phyloP scores from a whole-genome alignment of 371 early-diverging fungal species.

The Syncephalis fuscata region DNA sequence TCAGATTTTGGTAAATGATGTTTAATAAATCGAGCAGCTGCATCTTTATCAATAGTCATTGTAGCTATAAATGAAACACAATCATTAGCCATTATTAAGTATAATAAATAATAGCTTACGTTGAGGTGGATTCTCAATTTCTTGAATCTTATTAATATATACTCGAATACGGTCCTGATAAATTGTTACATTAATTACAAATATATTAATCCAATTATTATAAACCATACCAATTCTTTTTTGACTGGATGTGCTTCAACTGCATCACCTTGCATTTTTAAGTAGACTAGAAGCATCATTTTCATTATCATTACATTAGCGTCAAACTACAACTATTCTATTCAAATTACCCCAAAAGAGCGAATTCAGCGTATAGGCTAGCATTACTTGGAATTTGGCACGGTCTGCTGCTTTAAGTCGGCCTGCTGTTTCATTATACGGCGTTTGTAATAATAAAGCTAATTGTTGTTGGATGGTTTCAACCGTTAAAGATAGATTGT shows the following conservation, averaged over 20 bases:
- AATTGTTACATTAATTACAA: background rate
- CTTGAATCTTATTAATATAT: background rate
- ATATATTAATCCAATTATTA: too few species aligned
- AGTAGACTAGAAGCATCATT: background rate
- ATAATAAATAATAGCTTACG: background rate
- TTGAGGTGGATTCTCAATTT: background rate
- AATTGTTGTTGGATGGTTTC: background rate
- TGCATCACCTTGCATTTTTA: background rate
- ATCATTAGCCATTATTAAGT: background rate
- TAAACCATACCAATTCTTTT: background rate
- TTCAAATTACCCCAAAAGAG: background rate
- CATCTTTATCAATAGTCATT: background rate
- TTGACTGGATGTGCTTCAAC: background rate
- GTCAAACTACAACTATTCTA: too few species aligned
- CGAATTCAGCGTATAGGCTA: background rate
- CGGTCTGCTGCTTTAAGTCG: background rate
- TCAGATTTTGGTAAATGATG: background rate
- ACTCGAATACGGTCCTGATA: background rate
- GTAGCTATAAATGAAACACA: background rate
- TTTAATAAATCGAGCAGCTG: constrained; percentile 1
- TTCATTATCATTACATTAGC: background rate
- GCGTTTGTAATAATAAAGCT: background rate
- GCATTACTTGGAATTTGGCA: background rate
- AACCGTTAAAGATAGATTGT: too few species aligned
- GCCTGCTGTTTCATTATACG: background rate